Conservation (phyloP, 345 rosid species). For the Dovyalis caffra region DNA sequence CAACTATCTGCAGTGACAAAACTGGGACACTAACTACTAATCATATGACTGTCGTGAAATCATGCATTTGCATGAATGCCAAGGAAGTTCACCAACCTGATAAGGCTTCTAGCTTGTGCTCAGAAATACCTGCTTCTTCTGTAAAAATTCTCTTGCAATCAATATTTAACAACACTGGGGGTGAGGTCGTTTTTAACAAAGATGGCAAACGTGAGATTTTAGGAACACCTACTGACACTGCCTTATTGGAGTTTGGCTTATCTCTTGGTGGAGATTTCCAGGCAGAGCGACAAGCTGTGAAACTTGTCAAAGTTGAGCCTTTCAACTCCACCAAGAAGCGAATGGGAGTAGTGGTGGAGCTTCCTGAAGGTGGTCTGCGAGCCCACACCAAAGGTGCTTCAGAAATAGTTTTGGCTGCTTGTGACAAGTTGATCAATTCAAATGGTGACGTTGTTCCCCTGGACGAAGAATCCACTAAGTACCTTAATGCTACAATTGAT, state of each 20-base stretch:
- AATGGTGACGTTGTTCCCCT: constrained; percentile 73
- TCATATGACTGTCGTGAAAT: constrained; percentile 87
- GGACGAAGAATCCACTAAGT: constrained; percentile 54
- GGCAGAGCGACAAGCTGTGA: constrained; percentile 51
- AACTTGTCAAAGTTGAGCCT: constrained; percentile 77
- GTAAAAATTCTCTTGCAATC: constrained; percentile 64
- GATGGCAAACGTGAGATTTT: constrained; percentile 66
- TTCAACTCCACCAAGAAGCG: constrained; percentile 92
- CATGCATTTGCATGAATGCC: constrained; percentile 72
- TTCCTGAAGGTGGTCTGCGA: constrained; percentile 61
- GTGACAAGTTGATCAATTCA: constrained; percentile 68
- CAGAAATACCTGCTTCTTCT: constrained; percentile 60
- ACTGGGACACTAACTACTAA: constrained; percentile 93
- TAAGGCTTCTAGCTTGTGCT: constrained; percentile 44
- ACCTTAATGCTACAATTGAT: constrained; percentile 61
- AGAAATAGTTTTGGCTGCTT: constrained; percentile 79
- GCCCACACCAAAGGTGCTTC: constrained; percentile 94
- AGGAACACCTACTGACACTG: constrained; percentile 90
- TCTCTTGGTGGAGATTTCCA: constrained; percentile 81
- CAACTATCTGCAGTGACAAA: constrained; percentile 88
- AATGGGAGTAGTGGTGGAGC: constrained; percentile 78
- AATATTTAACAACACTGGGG: constrained; percentile 83
- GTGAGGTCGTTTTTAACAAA: constrained; percentile 74
- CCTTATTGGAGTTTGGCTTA: constrained; percentile 73
- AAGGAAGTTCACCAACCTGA: constrained; percentile 42